Conservation (phyloP, 805 yeast species). For the Candida stauntonica region DNA sequence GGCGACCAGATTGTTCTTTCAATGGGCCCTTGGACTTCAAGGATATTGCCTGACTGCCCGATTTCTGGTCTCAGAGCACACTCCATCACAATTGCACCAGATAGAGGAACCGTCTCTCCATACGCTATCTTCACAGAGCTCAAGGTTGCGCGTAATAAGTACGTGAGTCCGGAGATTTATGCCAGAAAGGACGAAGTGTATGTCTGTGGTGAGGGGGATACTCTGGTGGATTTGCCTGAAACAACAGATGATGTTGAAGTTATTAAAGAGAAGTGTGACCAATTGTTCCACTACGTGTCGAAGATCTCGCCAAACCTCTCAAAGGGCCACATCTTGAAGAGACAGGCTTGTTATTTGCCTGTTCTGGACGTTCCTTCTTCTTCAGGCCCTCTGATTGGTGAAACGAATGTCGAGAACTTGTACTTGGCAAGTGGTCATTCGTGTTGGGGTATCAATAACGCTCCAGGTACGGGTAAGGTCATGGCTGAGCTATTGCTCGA, state of each 20-base stretch:
- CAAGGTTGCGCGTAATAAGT: slow-evolving; percentile 58
- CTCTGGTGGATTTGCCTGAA: slow-evolving; percentile 85
- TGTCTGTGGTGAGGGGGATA: slow-evolving; percentile 96
- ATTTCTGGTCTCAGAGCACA: slow-evolving; percentile 93
- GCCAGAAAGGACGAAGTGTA: slow-evolving; percentile 95
- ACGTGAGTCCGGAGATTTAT: slow-evolving; percentile 89
- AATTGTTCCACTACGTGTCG: slow-evolving; percentile 75
- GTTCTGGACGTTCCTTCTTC: slow-evolving; percentile 89
- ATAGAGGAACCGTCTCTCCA: slow-evolving; percentile 74
- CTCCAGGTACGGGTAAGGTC: slow-evolving; percentile 94
- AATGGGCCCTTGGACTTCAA: slow-evolving; percentile 97
- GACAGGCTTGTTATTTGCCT: slow-evolving; percentile 95
- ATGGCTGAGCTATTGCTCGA: slow-evolving; percentile 84
- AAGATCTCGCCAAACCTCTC: slow-evolving; percentile 65
- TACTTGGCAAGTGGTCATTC: slow-evolving; percentile 90
- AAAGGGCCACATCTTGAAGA: slow-evolving; percentile 68
- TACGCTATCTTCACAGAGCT: slow-evolving; percentile 93
- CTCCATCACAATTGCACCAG: slow-evolving; percentile 86
- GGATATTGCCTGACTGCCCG: slow-evolving; percentile 87
- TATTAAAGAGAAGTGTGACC: slow-evolving; percentile 82
- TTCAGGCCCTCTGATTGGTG: slow-evolving; percentile 92
- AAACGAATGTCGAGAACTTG: slow-evolving; percentile 77
- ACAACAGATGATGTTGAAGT: slow-evolving; percentile 92
- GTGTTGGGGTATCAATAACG: slow-evolving; percentile 98
- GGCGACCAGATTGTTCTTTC: slow-evolving; percentile 81